Evolutionary conservation across 495 filamentous ascomycete genomes (phyloP).

Genomic region (Recurvomyces mirabilis): DNA sequence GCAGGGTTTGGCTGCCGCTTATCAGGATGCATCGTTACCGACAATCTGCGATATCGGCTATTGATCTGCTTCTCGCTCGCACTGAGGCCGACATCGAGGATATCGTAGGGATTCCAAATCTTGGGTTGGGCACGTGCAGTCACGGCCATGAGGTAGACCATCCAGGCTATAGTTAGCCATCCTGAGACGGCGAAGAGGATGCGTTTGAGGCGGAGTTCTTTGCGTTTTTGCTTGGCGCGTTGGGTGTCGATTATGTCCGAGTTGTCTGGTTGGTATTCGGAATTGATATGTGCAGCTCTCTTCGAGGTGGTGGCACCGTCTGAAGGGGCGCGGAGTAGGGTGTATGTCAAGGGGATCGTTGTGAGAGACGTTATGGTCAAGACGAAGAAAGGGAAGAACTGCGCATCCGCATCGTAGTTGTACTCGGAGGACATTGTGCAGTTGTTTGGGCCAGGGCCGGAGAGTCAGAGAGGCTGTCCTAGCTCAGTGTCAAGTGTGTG

Average conservation of each 20-base stretch:
- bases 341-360: slow-evolving; percentile 84
- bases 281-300: slow-evolving; percentile 54
- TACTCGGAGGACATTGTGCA: slow-evolving; percentile 97
- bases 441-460: no score
- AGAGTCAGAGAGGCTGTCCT: no score
- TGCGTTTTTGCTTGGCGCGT: slow-evolving; percentile 78
- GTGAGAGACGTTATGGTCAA: slow-evolving; percentile 78
- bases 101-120: slow-evolving; percentile 93
- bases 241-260: slow-evolving; percentile 72
- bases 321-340: slow-evolving; percentile 45
- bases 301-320: slow-evolving; percentile 45
- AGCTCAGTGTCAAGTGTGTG: no score
- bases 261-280: slow-evolving; percentile 73
- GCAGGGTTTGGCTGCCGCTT: slow-evolving; percentile 70
- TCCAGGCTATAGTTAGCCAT: slow-evolving; percentile 77
- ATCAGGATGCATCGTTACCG: slow-evolving; percentile 82
- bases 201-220: slow-evolving; percentile 82
- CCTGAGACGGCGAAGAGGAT: slow-evolving; percentile 62
- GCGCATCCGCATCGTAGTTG: slow-evolving; percentile 86
- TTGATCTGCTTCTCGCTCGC: slow-evolving; percentile 84
- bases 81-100: slow-evolving; percentile 76
- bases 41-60: slow-evolving; percentile 72
- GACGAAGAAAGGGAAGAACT: slow-evolving; percentile 99
- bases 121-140: slow-evolving; percentile 62
- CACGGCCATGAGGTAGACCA: slow-evolving; percentile 80